Evolutionary conservation across 345 rosid species (phyloP).

Genomic region (Syzygium grande): DNA sequence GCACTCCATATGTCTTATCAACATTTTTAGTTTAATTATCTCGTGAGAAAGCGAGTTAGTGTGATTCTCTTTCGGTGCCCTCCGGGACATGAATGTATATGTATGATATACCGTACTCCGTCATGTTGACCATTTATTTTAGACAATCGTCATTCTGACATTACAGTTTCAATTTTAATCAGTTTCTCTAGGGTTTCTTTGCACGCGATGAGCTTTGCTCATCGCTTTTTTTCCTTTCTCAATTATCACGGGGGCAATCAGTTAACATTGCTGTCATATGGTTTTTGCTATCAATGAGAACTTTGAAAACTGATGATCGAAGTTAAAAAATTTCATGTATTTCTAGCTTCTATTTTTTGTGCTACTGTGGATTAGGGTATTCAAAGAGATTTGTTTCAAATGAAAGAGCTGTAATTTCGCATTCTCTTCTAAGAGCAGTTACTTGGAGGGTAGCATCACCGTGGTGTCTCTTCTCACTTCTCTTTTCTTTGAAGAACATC

Average conservation of each 20-base stretch:
- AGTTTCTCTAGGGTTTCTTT: neutral
- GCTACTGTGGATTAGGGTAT: neutral
- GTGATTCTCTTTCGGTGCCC: neutral
- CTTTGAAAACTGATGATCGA: neutral
- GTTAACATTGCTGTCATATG: neutral
- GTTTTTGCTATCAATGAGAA: neutral
- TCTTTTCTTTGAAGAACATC: neutral
- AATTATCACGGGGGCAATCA: neutral
- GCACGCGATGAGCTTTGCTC: neutral
- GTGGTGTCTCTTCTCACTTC: neutral
- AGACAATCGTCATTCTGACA: neutral
- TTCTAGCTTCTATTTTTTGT: neutral
- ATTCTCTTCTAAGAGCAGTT: neutral
- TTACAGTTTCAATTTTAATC: neutral
- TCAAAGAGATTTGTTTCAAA: neutral
- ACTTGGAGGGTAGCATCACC: neutral
- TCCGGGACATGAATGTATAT: neutral
- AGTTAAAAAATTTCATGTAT: neutral
- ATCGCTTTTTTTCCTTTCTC: neutral
- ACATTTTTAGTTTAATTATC: neutral
- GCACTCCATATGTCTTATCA: neutral
- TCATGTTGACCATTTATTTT: neutral
- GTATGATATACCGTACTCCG: neutral
- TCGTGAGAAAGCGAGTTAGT: neutral
- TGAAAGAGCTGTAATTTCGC: neutral